Base-by-base conservation (phyloP, 257 asterid genomes). In the Capsicum chinense region DNA sequence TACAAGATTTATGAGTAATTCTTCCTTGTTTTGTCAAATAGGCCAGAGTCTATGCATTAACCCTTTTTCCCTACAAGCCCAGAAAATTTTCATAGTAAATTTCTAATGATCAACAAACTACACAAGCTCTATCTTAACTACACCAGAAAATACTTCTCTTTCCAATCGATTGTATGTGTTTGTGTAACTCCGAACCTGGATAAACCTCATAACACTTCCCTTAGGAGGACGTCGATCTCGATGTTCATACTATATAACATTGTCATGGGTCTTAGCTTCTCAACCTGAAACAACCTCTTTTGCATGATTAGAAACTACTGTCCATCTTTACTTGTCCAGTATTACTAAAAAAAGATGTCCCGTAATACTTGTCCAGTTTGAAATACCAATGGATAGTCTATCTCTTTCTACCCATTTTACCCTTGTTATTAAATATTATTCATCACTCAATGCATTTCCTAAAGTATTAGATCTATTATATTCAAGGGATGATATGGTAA, bases 81-180 rank as follows among this genome's bases (percentile, higher is more conserved):
- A 73, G n/a, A 73, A 64, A 64, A 48, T 48, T 73, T 19, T 48
- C 56, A 11, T n/a, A 73, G 60, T 13, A 50, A 74, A 21, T 74
- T 50, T 56, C 62, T 14, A 50, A 21, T 9, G 37, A 11, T 63
- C 26, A 26, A 67, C 74, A 67, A 67, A 67, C 74, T 67, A 67
- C 44, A 21, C 74, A 67, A 35, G 16, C 10, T 66, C 73, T 47
- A 66, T 33, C 17, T 12, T 35, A 66, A 66, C n/a, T 66, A 33
- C 48, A 26, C 26, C 26, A 26, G 26, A 26, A 26, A 26, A 26
- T 26, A 0, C 26, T 66, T 2, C 19, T 35, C 48, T 35, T 66
- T 35, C 74, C 10, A 12, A 35, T 67, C 48, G 48, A 9, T 35
- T 37, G 74, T 35, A 15, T 26, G 35, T 44, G 7, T 19, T 3